Evolutionary conservation across 768 basidiomycete species (phyloP).

Genomic region (Termitomyces sp.): DNA sequence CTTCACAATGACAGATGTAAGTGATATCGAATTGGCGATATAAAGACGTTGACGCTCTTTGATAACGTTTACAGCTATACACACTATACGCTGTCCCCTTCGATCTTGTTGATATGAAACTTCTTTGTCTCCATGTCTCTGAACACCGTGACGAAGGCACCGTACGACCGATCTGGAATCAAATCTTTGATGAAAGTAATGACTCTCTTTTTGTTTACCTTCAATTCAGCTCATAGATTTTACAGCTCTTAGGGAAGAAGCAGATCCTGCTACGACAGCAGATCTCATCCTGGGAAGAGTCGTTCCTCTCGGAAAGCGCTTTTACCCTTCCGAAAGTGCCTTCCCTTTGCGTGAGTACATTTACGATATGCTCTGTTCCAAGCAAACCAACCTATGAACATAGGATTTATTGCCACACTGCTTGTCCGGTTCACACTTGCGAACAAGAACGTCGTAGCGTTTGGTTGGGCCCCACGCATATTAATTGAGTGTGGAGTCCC

Average conservation of each 20-base stretch:
- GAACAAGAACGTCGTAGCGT: slow-evolving; percentile 49
- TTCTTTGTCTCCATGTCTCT: slow-evolving; percentile 89
- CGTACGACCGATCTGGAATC: slow-evolving; percentile 83
- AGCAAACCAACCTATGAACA: not conserved
- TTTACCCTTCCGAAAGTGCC: slow-evolving; percentile 87
- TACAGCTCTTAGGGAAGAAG: slow-evolving; percentile 51
- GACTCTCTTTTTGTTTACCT: not conserved
- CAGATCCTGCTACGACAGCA: slow-evolving; percentile 46
- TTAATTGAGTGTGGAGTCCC: slow-evolving; percentile 80
- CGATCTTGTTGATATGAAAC: slow-evolving; percentile 74
- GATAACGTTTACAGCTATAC: slow-evolving; percentile 55
- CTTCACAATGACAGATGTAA: slow-evolving; percentile 81
- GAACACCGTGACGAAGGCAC: slow-evolving; percentile 85
- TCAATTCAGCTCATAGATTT: not conserved
- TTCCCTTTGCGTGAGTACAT: slow-evolving; percentile 74
- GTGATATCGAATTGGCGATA: not conserved
- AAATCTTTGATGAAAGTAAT: slow-evolving; percentile 77
- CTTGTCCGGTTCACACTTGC: slow-evolving; percentile 70
- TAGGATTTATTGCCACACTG: slow-evolving; percentile 72
- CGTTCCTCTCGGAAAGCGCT: slow-evolving; percentile 72
- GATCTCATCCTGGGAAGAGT: slow-evolving; percentile 62
- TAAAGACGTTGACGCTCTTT: slow-evolving; percentile 4
- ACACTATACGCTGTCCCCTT: slow-evolving; percentile 85
- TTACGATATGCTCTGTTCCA: not conserved
- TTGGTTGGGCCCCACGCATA: slow-evolving; percentile 80